These are phyloP conservation scores for Hypoxylon sp. DNA, from an alignment of 2,329 filamentous ascomycete genomes.

Conservation along the genomic window DNA sequence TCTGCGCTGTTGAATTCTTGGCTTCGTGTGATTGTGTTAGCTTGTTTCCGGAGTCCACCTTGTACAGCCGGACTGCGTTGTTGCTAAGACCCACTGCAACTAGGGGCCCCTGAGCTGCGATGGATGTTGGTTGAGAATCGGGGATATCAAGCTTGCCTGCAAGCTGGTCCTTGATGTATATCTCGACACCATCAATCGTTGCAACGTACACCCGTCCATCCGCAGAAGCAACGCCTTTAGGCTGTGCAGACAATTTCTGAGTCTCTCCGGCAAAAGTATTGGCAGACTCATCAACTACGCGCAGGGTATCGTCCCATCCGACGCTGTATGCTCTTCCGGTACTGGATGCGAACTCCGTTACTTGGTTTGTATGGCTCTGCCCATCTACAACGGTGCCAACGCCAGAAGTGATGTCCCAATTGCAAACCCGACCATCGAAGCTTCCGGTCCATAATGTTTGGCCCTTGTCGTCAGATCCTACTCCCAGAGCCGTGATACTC, in stretches of 20 bases:
- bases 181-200: slow-evolving; percentile 69
- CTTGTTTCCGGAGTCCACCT: slow-evolving; percentile 68
- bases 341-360: slow-evolving; percentile 78
- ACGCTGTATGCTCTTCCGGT: slow-evolving; percentile 82
- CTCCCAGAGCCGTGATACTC: slow-evolving; percentile 83
- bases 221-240: slow-evolving; percentile 65
- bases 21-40: slow-evolving; percentile 71
- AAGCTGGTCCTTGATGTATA: slow-evolving; percentile 71
- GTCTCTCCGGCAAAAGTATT: slow-evolving; percentile 81
- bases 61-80: slow-evolving; percentile 83
- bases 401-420: slow-evolving; percentile 84
- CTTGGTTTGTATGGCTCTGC: slow-evolving; percentile 86
- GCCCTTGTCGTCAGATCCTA: slow-evolving; percentile 67
- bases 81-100: slow-evolving; percentile 84
- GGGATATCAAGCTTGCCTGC: slow-evolving; percentile 71
- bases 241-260: slow-evolving; percentile 81
- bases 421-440: slow-evolving; percentile 88
- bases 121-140: slow-evolving; percentile 74
- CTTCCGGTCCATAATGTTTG: slow-evolving; percentile 88
- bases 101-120: slow-evolving; percentile 76
- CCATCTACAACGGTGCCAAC: slow-evolving; percentile 81
- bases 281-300: slow-evolving; percentile 80
- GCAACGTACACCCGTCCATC: slow-evolving; percentile 64
- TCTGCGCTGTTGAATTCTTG: slow-evolving; percentile 76
- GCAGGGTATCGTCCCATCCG: slow-evolving; percentile 94